Evolutionary conservation across 306 rosid genomes (phyloP), one percentile per base, ranked within the genome.

Genomic region (Quercus agrifolia): DNA sequence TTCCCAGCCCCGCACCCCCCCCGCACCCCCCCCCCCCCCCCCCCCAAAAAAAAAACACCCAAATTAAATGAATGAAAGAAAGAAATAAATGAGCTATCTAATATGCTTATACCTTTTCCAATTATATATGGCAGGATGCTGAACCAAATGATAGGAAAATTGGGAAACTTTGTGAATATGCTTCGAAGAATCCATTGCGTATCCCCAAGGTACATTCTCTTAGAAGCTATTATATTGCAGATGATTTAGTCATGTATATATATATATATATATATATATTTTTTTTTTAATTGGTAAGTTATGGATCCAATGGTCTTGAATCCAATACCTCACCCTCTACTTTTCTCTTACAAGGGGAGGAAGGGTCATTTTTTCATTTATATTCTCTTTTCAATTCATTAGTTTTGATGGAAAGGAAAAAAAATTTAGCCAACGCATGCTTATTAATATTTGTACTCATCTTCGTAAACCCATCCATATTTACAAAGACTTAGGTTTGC

Each of bases 151-250:
- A 89, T 74, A 77, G 92, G 64, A 86, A 86, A 75, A 84, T 89
- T 61, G 83, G 70, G 30, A 89, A 89, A 71, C 92, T 89, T 41
- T 84, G 92, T 73, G 92, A 84, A 52, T 89, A 89, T 82, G 90
- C 86, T 49, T 75, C 81, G 20, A 89, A 82, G 79, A 89, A 89
- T 56, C 92, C 90, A 0, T 56, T 89, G 83, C 86, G 92, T 27
- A 84, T 89, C 52, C 92, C 92, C 54, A 86, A 89, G 86, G 92
- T 89, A 66, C 49, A 8, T 23, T 75, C 23, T 58, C 27, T 10
- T 69, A 0, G 61, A 38, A 52, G 17, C 67, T 71, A 27, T 63
- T 14, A 30, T 76, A 18, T 62, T 38, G 31, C 21, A 80, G 46
- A 17, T 70, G 69, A 71, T 20, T n/a, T 15, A 33, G n/a, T 35